These are phyloP conservation scores for Boletales sp. DNA, from an alignment of 768 basidiomycete species.

Conservation along the genomic window DNA sequence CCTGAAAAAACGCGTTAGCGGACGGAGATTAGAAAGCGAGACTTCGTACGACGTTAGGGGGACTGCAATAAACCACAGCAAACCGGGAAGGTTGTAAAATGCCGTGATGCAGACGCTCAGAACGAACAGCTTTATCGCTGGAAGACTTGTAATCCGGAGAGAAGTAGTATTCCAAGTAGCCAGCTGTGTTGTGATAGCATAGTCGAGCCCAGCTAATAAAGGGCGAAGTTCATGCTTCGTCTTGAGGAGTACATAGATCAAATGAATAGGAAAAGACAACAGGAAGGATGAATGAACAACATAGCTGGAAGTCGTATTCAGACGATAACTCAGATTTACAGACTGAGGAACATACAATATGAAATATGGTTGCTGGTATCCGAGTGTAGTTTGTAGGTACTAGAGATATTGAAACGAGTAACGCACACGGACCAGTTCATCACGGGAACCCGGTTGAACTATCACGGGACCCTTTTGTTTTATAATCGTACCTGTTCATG, in stretches of 20 bases:
- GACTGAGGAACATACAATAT: conserved; percentile 57
- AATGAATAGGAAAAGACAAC: conserved; percentile 79
- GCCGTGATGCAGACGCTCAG: conserved; percentile 20
- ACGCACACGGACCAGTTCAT: too few relatives aligned
- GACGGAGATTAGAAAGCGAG: not conserved
- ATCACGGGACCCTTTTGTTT: too few relatives aligned
- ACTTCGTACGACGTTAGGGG: conserved; percentile 63
- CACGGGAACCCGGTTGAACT: too few relatives aligned
- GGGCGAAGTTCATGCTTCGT: conserved; percentile 45
- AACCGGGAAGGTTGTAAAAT: conserved; percentile 58
- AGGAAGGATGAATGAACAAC: conserved; percentile 81
- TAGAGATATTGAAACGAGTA: too few relatives aligned
- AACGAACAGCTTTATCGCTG: conserved; percentile 33
- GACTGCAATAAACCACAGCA: conserved; percentile 77
- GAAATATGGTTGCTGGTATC: conserved; percentile 86
- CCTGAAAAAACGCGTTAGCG: conserved; percentile 35
- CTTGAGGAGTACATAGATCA: conserved; percentile 56
- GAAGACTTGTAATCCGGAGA: conserved; percentile 17
- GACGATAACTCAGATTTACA: not conserved
- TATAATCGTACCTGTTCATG: too few relatives aligned
- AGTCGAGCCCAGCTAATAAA: conserved; percentile 49
- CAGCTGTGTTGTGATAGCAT: conserved; percentile 39
- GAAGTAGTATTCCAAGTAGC: conserved; percentile 8
- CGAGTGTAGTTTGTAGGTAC: conserved; percentile 77
- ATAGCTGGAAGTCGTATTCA: conserved; percentile 49